Evolutionary conservation across 208 protist genomes (phyloP).

Genomic region (Naegleria lovaniensis): DNA sequence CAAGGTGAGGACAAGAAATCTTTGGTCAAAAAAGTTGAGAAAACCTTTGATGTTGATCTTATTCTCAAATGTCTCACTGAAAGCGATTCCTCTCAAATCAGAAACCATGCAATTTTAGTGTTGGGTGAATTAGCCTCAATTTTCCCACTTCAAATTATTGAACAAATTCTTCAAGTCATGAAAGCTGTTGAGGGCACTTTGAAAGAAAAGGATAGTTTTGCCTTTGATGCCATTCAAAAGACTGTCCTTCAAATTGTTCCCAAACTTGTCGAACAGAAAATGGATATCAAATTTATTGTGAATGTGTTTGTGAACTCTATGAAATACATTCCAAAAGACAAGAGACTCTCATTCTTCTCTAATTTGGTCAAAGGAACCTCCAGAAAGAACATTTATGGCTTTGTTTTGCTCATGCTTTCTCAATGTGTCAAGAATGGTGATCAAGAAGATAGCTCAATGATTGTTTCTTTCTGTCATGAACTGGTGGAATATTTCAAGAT

Average conservation of each 20-base stretch:
- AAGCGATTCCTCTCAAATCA: not conserved
- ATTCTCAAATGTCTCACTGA: not conserved
- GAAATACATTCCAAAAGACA: not conserved
- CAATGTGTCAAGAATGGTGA: not conserved
- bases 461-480: not conserved
- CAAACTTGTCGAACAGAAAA: not conserved
- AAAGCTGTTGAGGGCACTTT: not conserved
- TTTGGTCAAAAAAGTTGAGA: not conserved
- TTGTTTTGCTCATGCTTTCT: not conserved
- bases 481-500: not conserved
- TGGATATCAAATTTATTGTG: not conserved
- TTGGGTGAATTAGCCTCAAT: not conserved
- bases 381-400: slow-evolving; percentile 7
- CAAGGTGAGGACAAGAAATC: not conserved
- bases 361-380: not conserved
- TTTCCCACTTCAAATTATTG: not conserved
- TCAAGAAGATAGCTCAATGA: not conserved
- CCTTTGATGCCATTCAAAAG: slow-evolving; percentile 10
- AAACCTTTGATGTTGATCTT: not conserved
- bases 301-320: not conserved
- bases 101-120: not conserved
- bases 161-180: not conserved
- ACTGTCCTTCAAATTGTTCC: slow-evolving; percentile 2
- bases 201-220: not conserved
- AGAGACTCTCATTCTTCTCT: not conserved